A percentile compares a stretch with the other conserved stretches of the same genome.
phyloP scores from a whole-genome alignment of 1,284 basidiomycete genomes.

The Sanghuangporus sanghuang region DNA sequence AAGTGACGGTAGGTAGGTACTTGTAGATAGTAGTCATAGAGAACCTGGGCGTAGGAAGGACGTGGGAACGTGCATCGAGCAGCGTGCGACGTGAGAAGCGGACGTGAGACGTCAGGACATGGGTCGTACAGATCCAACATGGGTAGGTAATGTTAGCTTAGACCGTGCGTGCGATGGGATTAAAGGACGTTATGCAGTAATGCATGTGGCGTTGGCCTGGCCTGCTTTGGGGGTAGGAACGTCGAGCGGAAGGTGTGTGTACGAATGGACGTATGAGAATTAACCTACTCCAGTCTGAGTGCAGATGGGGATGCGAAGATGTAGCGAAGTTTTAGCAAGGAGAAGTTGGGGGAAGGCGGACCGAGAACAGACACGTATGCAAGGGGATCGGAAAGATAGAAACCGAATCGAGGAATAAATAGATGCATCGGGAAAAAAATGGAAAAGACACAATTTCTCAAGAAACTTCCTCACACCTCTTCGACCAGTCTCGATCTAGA shows the following conservation, averaged over 20 bases:
- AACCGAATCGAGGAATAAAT: not conserved
- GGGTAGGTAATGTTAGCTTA: not conserved
- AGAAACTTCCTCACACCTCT: slow-evolving; percentile 1
- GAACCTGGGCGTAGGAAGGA: not conserved
- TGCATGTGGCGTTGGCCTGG: not conserved
- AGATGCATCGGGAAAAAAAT: not conserved
- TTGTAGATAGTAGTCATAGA: not conserved
- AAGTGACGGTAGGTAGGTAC: too few relatives aligned
- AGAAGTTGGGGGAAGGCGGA: not conserved
- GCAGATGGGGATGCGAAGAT: not conserved
- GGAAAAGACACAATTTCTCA: not conserved
- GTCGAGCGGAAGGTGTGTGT: not conserved
- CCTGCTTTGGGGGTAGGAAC: not conserved
- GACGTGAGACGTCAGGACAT: not conserved
- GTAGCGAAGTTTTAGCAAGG: not conserved
- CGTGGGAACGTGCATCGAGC: not conserved
- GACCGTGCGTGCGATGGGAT: not conserved
- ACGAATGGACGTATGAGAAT: not conserved
- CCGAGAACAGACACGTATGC: not conserved
- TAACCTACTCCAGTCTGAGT: not conserved
- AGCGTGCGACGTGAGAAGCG: not conserved
- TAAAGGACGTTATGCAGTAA: not conserved
- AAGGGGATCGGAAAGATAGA: not conserved
- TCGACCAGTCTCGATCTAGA: slow-evolving; percentile 11
- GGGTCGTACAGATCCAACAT: not conserved